Evolutionary conservation across 768 basidiomycete species (phyloP), one percentile per base, ranked within the genome.

Genomic region (Cyathus striatus): DNA sequence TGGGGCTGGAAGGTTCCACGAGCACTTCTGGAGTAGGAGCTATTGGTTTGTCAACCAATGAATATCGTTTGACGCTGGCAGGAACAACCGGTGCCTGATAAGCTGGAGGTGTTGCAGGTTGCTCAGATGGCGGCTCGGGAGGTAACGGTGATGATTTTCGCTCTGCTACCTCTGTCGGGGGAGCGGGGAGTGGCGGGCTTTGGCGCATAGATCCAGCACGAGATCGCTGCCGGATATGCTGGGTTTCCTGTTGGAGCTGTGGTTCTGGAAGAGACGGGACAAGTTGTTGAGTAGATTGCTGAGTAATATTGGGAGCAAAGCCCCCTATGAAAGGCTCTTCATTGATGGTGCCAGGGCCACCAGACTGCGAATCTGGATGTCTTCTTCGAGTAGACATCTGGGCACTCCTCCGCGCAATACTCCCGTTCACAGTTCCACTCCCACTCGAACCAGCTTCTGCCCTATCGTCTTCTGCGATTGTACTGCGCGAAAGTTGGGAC

Each of bases 61-160:
- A 88, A 56, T 85, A 91, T 6, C 89, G 79, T 55, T 84, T 88
- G 32, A 90, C 78, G 42, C 68, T 77, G 5, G 85, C 62, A 4
- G 88, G 89, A 9, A 83, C 81, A 25, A 60, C 58, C 6, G 65
- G 61, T n/a, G n/a, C n/a, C n/a, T n/a, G n/a, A n/a, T n/a, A n/a
- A 20, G 58, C 42, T 6, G 59, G 53, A 2, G 67, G 60, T 12
- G 64, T 48, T 24, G 49, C 58, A 32, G 23, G 48, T 42, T 34
- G 49, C n/a, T n/a, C n/a, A n/a, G n/a, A n/a, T n/a, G n/a, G n/a
- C n/a, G n/a, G n/a, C n/a, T n/a, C n/a, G n/a, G n/a, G n/a, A 32
- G 33, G 27, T 23, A 17, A 23, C 10, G 27, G n/a, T 10, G 39
- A 37, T 5, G 46, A 22, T 38, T 42, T 42, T 23, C 33, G 37